These are phyloP conservation scores for Arctium minus DNA, from an alignment of 129 eudicot genomes.

Conservation along the genomic window DNA sequence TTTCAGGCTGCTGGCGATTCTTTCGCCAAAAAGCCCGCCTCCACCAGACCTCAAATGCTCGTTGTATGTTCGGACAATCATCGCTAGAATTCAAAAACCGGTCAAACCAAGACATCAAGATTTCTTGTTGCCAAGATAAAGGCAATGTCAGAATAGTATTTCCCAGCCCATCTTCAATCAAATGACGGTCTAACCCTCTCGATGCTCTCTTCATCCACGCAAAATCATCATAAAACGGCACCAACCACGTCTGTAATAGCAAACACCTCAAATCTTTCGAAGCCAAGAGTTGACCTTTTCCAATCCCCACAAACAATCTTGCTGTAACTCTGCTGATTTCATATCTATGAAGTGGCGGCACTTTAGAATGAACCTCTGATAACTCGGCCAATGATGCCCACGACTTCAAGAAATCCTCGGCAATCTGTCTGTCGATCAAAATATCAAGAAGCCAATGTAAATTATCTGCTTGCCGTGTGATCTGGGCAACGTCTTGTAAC, in stretches of 20 bases:
- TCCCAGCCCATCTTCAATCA: slow-evolving; percentile 86
- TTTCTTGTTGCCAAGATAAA: slow-evolving; percentile 78
- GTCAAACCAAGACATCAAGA: slow-evolving; percentile 85
- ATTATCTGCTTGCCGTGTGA: slow-evolving; percentile 83
- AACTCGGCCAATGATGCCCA: slow-evolving; percentile 75
- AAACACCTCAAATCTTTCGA: slow-evolving; percentile 75
- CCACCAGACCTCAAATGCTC: slow-evolving; percentile 98
- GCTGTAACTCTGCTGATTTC: slow-evolving; percentile 88
- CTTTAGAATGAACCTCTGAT: slow-evolving; percentile 71
- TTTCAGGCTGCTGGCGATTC: slow-evolving; percentile 25
- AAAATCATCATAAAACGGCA: slow-evolving; percentile 87
- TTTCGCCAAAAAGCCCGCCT: slow-evolving; percentile 80
- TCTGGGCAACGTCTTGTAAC: slow-evolving; percentile 54
- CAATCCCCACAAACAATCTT: slow-evolving; percentile 83
- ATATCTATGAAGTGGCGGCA: slow-evolving; percentile 67
- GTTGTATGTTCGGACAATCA: slow-evolving; percentile 89
- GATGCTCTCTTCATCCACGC: slow-evolving; percentile 95
- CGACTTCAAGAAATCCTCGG: slow-evolving; percentile 69
- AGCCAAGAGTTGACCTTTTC: slow-evolving; percentile 86
- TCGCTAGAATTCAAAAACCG: slow-evolving; percentile 78
- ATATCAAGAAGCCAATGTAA: slow-evolving; percentile 88
- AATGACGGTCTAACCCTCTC: slow-evolving; percentile 82
- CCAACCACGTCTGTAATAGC: slow-evolving; percentile 92
- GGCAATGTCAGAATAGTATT: slow-evolving; percentile 84
- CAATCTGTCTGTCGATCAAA: slow-evolving; percentile 78